These are phyloP conservation scores for Primulina huaijiensis DNA, from an alignment of 257 asterid species.

Conservation along the genomic window DNA sequence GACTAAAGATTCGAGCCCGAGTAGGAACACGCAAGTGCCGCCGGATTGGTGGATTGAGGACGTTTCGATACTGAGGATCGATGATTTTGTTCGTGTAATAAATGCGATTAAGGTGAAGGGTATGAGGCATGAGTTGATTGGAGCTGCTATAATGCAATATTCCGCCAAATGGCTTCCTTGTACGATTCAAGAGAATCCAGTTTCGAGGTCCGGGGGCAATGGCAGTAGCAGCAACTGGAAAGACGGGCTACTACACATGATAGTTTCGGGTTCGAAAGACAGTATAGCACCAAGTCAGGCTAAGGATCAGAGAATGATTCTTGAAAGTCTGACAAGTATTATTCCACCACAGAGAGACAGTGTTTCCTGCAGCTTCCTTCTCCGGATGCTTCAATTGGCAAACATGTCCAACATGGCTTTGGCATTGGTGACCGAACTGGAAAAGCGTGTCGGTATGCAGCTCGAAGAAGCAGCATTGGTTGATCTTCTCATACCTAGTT, in stretches of 20 bases:
- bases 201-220: neutral
- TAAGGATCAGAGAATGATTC: slow-evolving; percentile 75
- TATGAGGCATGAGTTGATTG: slow-evolving; percentile 75
- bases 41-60: slow-evolving; percentile 99
- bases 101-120: slow-evolving; percentile 92
- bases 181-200: slow-evolving; percentile 45
- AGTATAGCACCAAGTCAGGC: slow-evolving; percentile 47
- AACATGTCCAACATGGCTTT: slow-evolving; percentile 77
- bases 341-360: slow-evolving; percentile 84
- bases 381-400: slow-evolving; percentile 63
- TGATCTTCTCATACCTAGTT: slow-evolving; percentile 74
- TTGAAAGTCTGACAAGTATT: slow-evolving; percentile 86
- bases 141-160: slow-evolving; percentile 70
- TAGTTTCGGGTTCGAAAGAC: slow-evolving; percentile 54
- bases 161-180: slow-evolving; percentile 81
- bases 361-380: slow-evolving; percentile 82
- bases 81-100: slow-evolving; percentile 77
- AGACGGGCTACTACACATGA: slow-evolving; percentile 79
- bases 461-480: slow-evolving; percentile 74
- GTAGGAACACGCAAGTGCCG: slow-evolving; percentile 59
- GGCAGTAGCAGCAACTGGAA: slow-evolving; percentile 51
- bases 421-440: slow-evolving; percentile 82
- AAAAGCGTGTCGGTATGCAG: slow-evolving; percentile 91
- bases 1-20: slow-evolving; percentile 67
- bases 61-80: slow-evolving; percentile 74